Evolutionary conservation across 345 rosid species (phyloP).

Genomic region (Nephelium lappaceum): DNA sequence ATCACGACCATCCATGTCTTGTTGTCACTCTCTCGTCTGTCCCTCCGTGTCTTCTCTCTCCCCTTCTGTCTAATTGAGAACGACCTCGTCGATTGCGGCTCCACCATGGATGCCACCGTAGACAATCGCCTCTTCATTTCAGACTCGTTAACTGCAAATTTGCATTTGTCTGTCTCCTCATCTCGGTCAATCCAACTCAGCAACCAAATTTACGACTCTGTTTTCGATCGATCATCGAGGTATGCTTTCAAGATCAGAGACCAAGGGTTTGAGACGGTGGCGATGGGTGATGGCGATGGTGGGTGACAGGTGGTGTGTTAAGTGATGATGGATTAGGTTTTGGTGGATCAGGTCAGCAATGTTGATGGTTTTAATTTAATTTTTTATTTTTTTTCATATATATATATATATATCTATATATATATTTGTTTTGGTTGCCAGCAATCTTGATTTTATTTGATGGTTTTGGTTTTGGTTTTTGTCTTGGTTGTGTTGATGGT

Average conservation of each 20-base stretch:
- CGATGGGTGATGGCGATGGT: too few relatives aligned
- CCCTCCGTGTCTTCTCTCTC: constrained; percentile 24
- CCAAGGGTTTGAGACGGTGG: constrained; percentile 32
- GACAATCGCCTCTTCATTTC: constrained; percentile 65
- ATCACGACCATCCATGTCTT: not conserved
- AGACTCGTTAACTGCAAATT: constrained; percentile 37
- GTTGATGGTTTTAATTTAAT: too few relatives aligned
- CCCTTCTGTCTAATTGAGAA: constrained; percentile 57
- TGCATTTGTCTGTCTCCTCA: constrained; percentile 37
- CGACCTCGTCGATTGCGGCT: constrained; percentile 71
- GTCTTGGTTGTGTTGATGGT: too few relatives aligned
- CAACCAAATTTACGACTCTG: constrained; percentile 56
- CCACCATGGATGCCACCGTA: constrained; percentile 54
- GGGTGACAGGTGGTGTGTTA: too few relatives aligned
- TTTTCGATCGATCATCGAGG: constrained; percentile 57
- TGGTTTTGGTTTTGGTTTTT: too few relatives aligned
- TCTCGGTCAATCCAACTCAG: constrained; percentile 36
- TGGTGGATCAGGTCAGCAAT: too few relatives aligned
- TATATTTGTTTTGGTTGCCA: too few relatives aligned
- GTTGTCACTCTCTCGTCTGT: constrained; percentile 19
- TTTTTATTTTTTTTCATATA: too few relatives aligned
- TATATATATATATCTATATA: too few relatives aligned
- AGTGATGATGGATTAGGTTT: too few relatives aligned
- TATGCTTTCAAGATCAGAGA: constrained; percentile 63
- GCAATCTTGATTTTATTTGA: too few relatives aligned